Base-by-base conservation (phyloP, 495 filamentous ascomycete genomes). In the Parathielavia hyrcaniae region DNA sequence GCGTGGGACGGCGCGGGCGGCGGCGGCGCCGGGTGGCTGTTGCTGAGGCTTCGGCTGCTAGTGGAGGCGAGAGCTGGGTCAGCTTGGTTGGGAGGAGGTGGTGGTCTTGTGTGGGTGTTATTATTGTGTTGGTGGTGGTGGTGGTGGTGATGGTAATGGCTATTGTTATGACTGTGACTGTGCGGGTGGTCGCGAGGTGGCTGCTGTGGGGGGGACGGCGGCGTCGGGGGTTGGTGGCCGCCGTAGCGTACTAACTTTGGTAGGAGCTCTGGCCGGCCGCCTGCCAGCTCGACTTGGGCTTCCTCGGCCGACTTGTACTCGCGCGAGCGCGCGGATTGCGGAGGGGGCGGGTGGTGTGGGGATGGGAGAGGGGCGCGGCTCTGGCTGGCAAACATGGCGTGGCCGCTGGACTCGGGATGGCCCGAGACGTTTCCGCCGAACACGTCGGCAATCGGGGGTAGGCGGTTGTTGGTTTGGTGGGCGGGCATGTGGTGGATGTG, bases 281-380 rank as follows among this genome's bases (percentile, higher is more conserved):
- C 92, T 8, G 93, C 86, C 63, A 98, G 73, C 53, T 92, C 88
- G 30, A 86, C 86, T 51, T 97, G 90, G 8, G 88, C 93, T 68
- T 98, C 93, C 68, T 98, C 93, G 14, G 93, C 93, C 2, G 93
- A 96, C 58, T 88, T 88, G 68, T 95, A 97, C 68, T 98, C 93
- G 40, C 92, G 84, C 4, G 83, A 79, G 53, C 93, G 83, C 26
- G 78, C 77, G 20, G 77, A 73, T 55, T 69, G 66, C 10, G 71
- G 71, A 13, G 64, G 69, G 13, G 75, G 75, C 3, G 73, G 71
- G 69, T 81, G 71, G 64, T 89, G 84, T 1, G 93, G 93, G 6
- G 88, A 91, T 16, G 91, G 86, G 41, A 95, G 83, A 0, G 87
- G 82, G 1, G 53, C 65, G 47, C 64, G 69, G 60, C 55, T 62